Base-by-base conservation (phyloP, 805 yeast genomes). In the Teunomyces lycoperdinae region DNA sequence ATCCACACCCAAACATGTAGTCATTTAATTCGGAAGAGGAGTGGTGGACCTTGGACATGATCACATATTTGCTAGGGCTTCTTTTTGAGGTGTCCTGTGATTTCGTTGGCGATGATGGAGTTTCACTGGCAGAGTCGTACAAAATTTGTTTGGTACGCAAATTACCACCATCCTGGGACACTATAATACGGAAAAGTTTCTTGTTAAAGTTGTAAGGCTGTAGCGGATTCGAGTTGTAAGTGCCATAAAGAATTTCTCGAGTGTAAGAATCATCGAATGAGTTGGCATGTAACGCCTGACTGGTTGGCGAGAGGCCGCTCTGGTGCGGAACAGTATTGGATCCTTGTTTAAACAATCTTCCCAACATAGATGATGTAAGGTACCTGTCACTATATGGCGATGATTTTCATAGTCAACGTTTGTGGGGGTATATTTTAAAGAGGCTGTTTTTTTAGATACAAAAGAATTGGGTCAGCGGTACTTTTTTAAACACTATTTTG, bases 1-100 rank as follows among this genome's bases (percentile, higher is more conserved):
- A 63, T 0, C 84, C 84, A 44, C 78, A 74, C 9, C 85, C 85
- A 60, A 79, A 80, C 78, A 80, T 77, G 53, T 71, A 77, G 47
- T 76, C 76, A 26, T 77, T 71, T 16, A 80, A 54, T 49, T 80
- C 83, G 47, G 62, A 64, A 17, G 66, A 52, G 13, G 74, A 67
- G 51, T 79, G 81, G 46, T 69, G 66, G 2, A 63, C 34, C 43
- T 64, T 62, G 11, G 71, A 58, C 32, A 67, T 61, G 35, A 68
- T 54, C 9, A 56, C 50, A 53, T 51, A 52, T 43, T 49, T 46
- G 42, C 33, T 41, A 9, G 30, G 13, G 41, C 17, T 38, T 20
- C 41, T 38, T 14, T 33, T 35, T 8, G 32, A 26, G 16, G 43
- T 42, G 27, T 36, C 26, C 26, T 11, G 47, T 14, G 43, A n/a